Evolutionary conservation across 257 asterid species (phyloP).

Genomic region (Nicotiana otophora): DNA sequence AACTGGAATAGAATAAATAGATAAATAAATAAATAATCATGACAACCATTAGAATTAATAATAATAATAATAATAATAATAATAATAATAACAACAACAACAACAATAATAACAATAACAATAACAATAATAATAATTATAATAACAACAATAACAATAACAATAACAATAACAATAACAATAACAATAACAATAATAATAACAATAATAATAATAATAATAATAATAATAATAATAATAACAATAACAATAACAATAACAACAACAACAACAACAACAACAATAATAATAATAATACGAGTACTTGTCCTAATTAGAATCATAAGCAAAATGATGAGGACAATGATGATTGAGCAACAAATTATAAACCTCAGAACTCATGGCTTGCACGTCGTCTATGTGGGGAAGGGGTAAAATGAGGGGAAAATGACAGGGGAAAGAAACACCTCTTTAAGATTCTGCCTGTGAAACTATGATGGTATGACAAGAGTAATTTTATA

Average conservation of each 20-base stretch:
- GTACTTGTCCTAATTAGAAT: not conserved
- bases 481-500: not conserved
- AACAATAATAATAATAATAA: not conserved
- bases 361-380: not conserved
- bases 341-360: not conserved
- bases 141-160: no score
- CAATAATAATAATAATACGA: not conserved
- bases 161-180: no score
- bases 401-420: not conserved
- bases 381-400: not conserved
- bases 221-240: not conserved
- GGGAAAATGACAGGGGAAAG: not conserved
- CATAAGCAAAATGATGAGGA: not conserved
- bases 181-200: not conserved
- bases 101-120: no score
- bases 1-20: not conserved
- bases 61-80: not conserved
- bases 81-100: no score
- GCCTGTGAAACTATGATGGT: not conserved
- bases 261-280: not conserved
- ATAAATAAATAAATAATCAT: not conserved
- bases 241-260: no score
- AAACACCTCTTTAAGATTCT: not conserved
- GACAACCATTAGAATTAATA: not conserved
- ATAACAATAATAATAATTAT: no score